Evolutionary conservation across 345 rosid species (phyloP), one percentile per base, ranked within the genome.

Genomic region (Clausena lansium): DNA sequence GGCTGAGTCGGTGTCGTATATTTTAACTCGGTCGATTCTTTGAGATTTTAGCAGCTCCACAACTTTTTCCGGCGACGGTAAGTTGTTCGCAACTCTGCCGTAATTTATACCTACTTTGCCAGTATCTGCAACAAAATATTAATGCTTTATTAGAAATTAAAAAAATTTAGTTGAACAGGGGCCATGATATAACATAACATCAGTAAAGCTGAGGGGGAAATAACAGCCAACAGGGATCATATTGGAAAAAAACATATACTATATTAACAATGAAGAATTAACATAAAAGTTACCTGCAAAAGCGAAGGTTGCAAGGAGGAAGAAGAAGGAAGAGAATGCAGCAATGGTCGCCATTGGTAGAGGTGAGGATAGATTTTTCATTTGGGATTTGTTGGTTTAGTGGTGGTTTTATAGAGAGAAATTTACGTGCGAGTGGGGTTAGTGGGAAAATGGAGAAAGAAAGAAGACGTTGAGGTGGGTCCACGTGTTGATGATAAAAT

Each of bases 41-140:
- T 87, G 87, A 2, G 92, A 73, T 76, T 91, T 89, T 0, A 94
- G 81, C 20, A 97, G 94, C 78, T 84, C 76, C 36, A 89, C 98
- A 0, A 96, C 98, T 27, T 92, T 85, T 14, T 74, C 81, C 54
- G 99, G 93, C 6, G 91, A 0, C 5, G 98, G 97, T 3, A 92
- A 85, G 76, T 96, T 65, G 83, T 94, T 70, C 0, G 98, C 98
- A 0, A 96, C 75, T 5, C 99, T 80, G 35, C 98, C 99, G 39
- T 94, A 96, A 81, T 96, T 96, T 22, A 96, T 83, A n/a, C 98
- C 99, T 47, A 96, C 27, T 35, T 76, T 64, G 6, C 92, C 96
- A 38, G 79, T 80, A 66, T 87, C 94, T 88, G 84, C 35, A 70
- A 24, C 0, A 50, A 71, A 6, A 45, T 13, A 13, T 45, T 52